phyloP scores from a whole-genome alignment of 768 basidiomycete genomes.

The Xerocomus brunneocitrinus region DNA sequence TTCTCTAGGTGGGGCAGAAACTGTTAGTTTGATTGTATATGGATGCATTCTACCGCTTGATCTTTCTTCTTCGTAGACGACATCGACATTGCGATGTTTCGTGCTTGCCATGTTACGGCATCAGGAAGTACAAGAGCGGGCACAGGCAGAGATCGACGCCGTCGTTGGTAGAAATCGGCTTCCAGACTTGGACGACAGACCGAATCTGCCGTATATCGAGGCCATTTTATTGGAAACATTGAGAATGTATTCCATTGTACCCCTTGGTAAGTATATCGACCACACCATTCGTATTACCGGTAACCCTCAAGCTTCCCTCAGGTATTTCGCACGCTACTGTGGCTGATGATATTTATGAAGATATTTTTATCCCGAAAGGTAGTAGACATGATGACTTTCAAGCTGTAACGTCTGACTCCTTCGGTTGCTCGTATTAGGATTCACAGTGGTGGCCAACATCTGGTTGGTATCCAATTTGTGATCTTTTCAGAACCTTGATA shows the following conservation, averaged over 20 bases:
- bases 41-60: background rate
- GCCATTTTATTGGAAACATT: constrained; percentile 29
- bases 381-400: too few species aligned
- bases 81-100: constrained; percentile 20
- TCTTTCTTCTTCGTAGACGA: constrained; percentile 2
- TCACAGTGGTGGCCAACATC: background rate
- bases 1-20: constrained; percentile 18
- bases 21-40: constrained; percentile 2
- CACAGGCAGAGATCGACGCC: constrained; percentile 28
- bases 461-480: background rate
- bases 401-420: background rate
- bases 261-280: constrained; percentile 18
- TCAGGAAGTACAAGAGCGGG: constrained; percentile 28
- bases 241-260: constrained; percentile 25
- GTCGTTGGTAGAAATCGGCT: constrained; percentile 27
- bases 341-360: background rate
- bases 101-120: constrained; percentile 32
- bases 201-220: constrained; percentile 25
- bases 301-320: background rate
- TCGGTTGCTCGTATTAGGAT: background rate
- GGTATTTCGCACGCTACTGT: constrained; percentile 4
- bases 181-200: constrained; percentile 24
- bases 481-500: background rate
- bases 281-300: background rate
- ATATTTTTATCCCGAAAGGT: background rate